Base-by-base conservation (phyloP, 192 early-diverging fungal species). In the Podochytrium sp. region DNA sequence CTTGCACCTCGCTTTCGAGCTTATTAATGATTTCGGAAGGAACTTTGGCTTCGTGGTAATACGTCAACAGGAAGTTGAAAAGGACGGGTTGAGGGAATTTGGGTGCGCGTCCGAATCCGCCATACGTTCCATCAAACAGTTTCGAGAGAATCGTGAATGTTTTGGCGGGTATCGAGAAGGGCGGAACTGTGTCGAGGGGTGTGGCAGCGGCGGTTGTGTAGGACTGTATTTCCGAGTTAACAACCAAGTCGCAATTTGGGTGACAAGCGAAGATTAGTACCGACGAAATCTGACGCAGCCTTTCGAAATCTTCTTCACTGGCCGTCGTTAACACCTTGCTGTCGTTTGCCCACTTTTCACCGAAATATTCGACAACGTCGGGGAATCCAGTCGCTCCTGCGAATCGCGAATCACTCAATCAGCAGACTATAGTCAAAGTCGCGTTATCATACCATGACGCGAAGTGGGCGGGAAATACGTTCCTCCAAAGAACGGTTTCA, bases 11-110 rank as follows among this genome's bases (percentile, higher is more conserved):
- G 29, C 56, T 58, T 25, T 51, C 59, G 35, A 23, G 20, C 23
- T 27, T 42, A 14, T 34, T 20, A 37, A 30, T 7, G 0, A 42
- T 38, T 20, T 23, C 29, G 0, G 55, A 25, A 53, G 57, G 42
- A 7, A 65, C 41, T 4, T 55, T 35, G 6, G 65, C 59, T 43
- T 79, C 82, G 30, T 57, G 67, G 65, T 81, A 55, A 51, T 81
- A 84, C n/a, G 78, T 73, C 35, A 90, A 61, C 16, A 90, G 63
- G 69, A 89, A 90, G 23, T 83, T 43, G 29, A 90, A 62, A 53
- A 81, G 70, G 7, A 83, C 86, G 20, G 89, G 86, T 0, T 84
- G 86, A 23, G 87, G 86, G 62, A 90, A 90, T 68, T 90, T 90
- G 1, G 89, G 89, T 18, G 85, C 85, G 35, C 64, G 64, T 42